Evolutionary conservation across 2,329 filamentous ascomycete species (phyloP).

Genomic region (Phoma sp.): DNA sequence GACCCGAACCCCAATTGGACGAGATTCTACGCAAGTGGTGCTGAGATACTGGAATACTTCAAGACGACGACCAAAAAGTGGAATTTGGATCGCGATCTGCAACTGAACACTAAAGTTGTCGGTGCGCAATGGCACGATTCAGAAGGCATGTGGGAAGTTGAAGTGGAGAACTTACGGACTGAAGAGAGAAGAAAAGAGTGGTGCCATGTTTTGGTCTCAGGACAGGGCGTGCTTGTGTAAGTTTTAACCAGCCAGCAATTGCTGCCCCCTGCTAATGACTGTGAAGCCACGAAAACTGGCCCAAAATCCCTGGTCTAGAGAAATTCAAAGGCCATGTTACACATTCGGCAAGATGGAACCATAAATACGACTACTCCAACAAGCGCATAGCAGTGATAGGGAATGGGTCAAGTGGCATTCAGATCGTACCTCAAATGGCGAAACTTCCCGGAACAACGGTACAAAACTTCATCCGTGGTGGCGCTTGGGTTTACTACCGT

Average conservation of each 20-base stretch:
- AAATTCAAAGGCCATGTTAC: conserved; percentile 59
- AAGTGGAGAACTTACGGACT: conserved; percentile 31
- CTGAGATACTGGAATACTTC: conserved; percentile 53
- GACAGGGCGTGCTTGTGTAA: conserved; percentile 36
- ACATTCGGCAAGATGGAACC: conserved; percentile 64
- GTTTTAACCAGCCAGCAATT: neutral
- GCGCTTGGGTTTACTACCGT: conserved; percentile 32
- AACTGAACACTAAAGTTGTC: conserved; percentile 45
- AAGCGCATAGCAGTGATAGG: conserved; percentile 33
- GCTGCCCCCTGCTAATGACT: conserved; percentile 16
- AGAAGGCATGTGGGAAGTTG: conserved; percentile 48
- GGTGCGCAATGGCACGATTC: conserved; percentile 47
- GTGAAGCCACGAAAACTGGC: conserved; percentile 43
- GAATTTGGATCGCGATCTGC: conserved; percentile 43
- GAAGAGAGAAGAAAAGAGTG: conserved; percentile 20
- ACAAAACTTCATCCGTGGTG: conserved; percentile 29
- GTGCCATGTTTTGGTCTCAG: conserved; percentile 26
- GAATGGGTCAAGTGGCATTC: conserved; percentile 29
- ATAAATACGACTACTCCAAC: conserved; percentile 25
- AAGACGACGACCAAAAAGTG: conserved; percentile 48
- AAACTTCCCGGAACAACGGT: conserved; percentile 27
- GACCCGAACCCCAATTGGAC: conserved; percentile 53
- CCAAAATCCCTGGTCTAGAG: conserved; percentile 56
- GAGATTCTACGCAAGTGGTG: conserved; percentile 47
- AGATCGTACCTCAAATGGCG: conserved; percentile 31